Conservation (phyloP, 2,329 filamentous ascomycete genomes). For the Stylonectria norvegica region DNA sequence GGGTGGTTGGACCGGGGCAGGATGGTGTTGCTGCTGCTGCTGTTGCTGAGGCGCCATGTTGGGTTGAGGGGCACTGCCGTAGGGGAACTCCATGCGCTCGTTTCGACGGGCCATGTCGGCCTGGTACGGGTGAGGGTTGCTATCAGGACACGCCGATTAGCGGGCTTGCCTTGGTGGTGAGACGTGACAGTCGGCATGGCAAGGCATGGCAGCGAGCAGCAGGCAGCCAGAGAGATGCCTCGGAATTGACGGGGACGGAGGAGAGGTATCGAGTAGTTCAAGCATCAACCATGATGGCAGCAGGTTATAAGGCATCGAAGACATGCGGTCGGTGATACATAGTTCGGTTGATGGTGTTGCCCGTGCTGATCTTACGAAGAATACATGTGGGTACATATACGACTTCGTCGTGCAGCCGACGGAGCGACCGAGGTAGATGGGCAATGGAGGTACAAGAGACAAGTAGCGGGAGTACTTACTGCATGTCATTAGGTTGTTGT, state of each 20-base stretch:
- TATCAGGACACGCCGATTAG: conserved; percentile 30
- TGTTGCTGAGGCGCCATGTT: conserved; percentile 36
- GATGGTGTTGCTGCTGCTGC: conserved; percentile 37
- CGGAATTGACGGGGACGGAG: conserved; percentile 10
- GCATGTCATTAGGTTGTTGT: conserved; percentile 53
- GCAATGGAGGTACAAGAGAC: conserved; percentile 27
- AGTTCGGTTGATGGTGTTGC: conserved; percentile 12
- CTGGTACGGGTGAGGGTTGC: conserved; percentile 47
- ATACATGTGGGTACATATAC: conserved; percentile 20
- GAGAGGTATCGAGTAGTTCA: conserved; percentile 13
- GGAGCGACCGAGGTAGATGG: conserved; percentile 13
- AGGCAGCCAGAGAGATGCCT: conserved; percentile 5
- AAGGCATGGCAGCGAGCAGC: conserved; percentile 18
- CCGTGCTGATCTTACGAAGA: no score
- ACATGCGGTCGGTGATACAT: conserved; percentile 25
- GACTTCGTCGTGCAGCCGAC: conserved; percentile 16
- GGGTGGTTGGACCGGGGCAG: conserved; percentile 39
- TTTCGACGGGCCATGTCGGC: conserved; percentile 47
- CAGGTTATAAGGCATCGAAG: conserved; percentile 20
- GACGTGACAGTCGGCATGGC: conserved; percentile 25
- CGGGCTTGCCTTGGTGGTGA: conserved; percentile 23
- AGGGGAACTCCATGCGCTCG: conserved; percentile 43
- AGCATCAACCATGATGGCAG: conserved; percentile 13
- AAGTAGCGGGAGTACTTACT: conserved; percentile 50
- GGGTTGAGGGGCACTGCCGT: conserved; percentile 38